Evolutionary conservation across 331 rosid genomes (phyloP), one percentile per base, ranked within the genome.

Genomic region (Spiraea crenata): DNA sequence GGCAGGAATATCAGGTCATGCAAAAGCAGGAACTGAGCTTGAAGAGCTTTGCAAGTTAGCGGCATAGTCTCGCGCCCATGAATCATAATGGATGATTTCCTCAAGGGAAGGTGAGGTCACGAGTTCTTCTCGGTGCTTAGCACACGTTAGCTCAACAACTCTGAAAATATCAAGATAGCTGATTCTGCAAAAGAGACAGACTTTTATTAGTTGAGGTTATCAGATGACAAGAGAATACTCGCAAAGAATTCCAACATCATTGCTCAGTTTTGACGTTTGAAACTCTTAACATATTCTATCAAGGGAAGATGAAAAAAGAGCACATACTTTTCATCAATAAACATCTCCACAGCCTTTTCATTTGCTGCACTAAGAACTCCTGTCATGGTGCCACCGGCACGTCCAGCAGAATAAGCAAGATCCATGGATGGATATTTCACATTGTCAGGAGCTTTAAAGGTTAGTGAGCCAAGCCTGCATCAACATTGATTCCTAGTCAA

Each of bases 291-390:
- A 47, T 17, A 35, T 71, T 41, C 19, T 34, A 56, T 62, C 50
- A 38, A 57, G 35, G 37, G 61, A 63, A 74, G 14, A 45, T 17
- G 58, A 59, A 19, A 39, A 66, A 66, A 16, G 0, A 41, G 55
- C 59, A 63, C 95, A 48, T 85, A 92, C 98, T 88, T 90, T 56
- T 90, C 96, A 69, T 85, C 87, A 9, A 92, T 85, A 64, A 92
- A 92, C 96, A 92, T 67, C 75, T 90, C 96, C 19, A 92, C 98
- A 34, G 98, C 98, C 80, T 90, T 92, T 83, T 92, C 98, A 78
- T 92, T 92, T 41, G 98, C 98, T 61, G 98, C 98, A 74, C 98
- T 92, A 13, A 92, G 96, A 70, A 92, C 98, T 71, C 96, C 98
- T 4, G 98, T 92, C 98, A 92, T 92, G 57, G 96, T 90, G 65